Evolutionary conservation across 148 eudicot species (phyloP).

Genomic region (Nyssa sinensis): DNA sequence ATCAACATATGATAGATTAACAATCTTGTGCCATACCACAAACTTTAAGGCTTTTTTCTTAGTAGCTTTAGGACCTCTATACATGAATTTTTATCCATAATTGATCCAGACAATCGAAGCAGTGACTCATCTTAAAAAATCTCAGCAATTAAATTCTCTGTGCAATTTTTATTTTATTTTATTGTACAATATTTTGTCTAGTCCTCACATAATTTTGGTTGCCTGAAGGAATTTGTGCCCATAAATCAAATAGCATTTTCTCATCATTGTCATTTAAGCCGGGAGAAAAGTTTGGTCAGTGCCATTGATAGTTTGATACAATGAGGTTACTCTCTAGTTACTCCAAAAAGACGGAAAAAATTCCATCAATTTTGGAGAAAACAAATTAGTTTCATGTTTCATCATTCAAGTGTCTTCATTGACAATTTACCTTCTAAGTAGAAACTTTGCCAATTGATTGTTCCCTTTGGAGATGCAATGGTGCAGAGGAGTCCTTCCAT

Average conservation of each 20-base stretch:
- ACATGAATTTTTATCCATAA: too few species aligned
- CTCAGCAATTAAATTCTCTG: not conserved
- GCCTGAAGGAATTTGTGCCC: not conserved
- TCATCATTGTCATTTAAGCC: not conserved
- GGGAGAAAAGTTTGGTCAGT: not conserved
- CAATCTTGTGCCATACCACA: too few species aligned
- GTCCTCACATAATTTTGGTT: too few species aligned
- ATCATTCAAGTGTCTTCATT: not conserved
- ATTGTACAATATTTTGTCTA: not conserved
- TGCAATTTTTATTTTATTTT: too few species aligned
- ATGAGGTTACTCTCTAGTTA: not conserved
- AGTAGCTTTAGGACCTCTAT: too few species aligned
- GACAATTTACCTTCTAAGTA: conserved; percentile 72
- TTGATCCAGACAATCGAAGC: too few species aligned
- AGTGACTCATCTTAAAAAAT: not conserved
- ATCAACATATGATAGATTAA: too few species aligned
- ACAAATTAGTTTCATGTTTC: not conserved
- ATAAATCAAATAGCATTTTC: not conserved
- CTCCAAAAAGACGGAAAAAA: not conserved
- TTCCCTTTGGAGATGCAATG: conserved; percentile 74
- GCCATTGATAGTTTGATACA: not conserved
- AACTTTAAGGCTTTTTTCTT: too few species aligned
- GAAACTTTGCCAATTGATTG: conserved; percentile 75
- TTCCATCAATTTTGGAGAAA: not conserved
- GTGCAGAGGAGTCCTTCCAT: conserved; percentile 92